Conservation (phyloP, 495 filamentous ascomycete genomes). For the Penicillium crystallinum region DNA sequence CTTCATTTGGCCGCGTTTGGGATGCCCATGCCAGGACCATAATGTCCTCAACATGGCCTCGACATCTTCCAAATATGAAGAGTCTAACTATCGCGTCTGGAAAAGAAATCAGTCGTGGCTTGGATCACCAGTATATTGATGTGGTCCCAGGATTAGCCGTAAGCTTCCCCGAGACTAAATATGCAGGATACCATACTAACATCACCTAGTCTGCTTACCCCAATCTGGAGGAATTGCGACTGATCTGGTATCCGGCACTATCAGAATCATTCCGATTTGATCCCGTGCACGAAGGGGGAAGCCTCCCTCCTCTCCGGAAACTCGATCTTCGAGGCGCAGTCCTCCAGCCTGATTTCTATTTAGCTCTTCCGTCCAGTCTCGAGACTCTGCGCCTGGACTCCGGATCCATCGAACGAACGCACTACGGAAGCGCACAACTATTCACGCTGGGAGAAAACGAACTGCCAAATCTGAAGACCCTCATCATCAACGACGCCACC, state of each 20-base stretch:
- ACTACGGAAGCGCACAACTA: background rate
- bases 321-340: slow-evolving; percentile 30
- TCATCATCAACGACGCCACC: slow-evolving; percentile 27
- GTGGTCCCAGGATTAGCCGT: slow-evolving; percentile 14
- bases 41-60: slow-evolving; percentile 17
- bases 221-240: slow-evolving; percentile 35
- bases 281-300: background rate
- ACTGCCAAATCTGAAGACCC: slow-evolving; percentile 28
- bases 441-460: background rate
- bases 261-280: slow-evolving; percentile 12
- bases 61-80: slow-evolving; percentile 31
- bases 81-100: slow-evolving; percentile 26
- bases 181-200: background rate
- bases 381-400: slow-evolving; percentile 29
- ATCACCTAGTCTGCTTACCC: slow-evolving; percentile 16
- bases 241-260: slow-evolving; percentile 25
- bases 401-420: slow-evolving; percentile 11
- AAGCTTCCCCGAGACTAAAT: background rate
- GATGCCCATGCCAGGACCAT: slow-evolving; percentile 1
- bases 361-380: slow-evolving; percentile 24
- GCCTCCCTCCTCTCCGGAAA: slow-evolving; percentile 22
- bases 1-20: slow-evolving; percentile 31
- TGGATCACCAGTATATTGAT: slow-evolving; percentile 4
- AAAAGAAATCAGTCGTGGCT: background rate
- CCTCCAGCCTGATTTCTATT: slow-evolving; percentile 12